Base-by-base conservation (phyloP, 75 land plant genomes). In the Larix kaempferi region DNA sequence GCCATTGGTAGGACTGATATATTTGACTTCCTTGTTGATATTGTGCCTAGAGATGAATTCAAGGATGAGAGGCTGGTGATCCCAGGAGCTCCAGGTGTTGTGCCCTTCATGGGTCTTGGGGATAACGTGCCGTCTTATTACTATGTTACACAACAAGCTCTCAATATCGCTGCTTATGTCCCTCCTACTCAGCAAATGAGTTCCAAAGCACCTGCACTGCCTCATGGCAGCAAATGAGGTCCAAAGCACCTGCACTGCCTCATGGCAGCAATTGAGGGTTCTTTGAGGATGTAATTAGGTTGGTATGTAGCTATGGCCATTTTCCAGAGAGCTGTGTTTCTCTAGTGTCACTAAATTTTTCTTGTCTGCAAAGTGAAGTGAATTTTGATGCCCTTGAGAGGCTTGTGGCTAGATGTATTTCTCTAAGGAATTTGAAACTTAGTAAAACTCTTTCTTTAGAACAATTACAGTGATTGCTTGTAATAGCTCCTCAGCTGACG, bases 1-100 rank as follows among this genome's bases (percentile, higher is more conserved):
- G 95, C 95, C 13, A 93, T 93, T 26, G 87, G 91, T 56, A 86
- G 93, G 86, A 93, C 91, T 7, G 95, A 93, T 56, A 91, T 91
- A 29, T 93, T 93, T 76, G 95, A 93, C 77, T 93, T 93, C 73
- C 80, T 93, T 63, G 89, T 93, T 12, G 95, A 93, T 77, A 93
- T 93, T 66, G 95, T 93, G 27, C 95, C 94, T n/a, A 83, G 95
- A 71, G 93, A 93, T 80, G 95, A 93, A 76, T 79, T 87, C 71
- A 91, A 89, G 81, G 95, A 92, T 35, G 94, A 89, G 52, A 78
- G 83, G 56, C 80, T 84, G 17, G 78, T 82, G 2, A 78, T 86
- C 54, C 80, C 89, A 8, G 76, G 89, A 35, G 89, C 66, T 44
- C 82, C 74, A n/a, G 77, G 77, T 25, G 22, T 78, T 16, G 73